Conservation (phyloP, 208 protist genomes). For the Leishmania major region DNA sequence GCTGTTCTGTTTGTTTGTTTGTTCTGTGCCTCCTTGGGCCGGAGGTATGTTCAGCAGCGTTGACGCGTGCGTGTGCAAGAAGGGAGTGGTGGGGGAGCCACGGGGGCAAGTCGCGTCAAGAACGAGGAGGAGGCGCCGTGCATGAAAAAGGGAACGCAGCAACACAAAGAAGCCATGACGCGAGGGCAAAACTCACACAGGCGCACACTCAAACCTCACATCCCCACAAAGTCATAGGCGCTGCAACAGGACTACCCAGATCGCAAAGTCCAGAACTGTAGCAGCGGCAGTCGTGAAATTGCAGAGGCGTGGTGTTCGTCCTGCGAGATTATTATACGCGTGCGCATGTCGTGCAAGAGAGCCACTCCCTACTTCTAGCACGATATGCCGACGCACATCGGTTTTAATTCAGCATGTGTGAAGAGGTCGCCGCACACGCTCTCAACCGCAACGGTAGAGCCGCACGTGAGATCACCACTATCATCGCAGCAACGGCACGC, state of each 20-base stretch:
- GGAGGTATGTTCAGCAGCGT: not conserved
- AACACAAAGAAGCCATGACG: no score
- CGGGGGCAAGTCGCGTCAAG: not conserved
- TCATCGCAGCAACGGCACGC: not conserved
- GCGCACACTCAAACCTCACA: not conserved
- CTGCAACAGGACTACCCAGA: not conserved
- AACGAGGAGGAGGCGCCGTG: not conserved
- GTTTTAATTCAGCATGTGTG: not conserved
- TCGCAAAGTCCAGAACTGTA: not conserved
- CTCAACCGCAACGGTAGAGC: not conserved
- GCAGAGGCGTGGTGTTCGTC: not conserved
- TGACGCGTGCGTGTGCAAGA: conserved; percentile 1
- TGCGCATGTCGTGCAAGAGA: not conserved
- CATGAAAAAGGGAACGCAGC: not conserved
- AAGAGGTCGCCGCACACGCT: not conserved
- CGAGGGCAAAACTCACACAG: not conserved
- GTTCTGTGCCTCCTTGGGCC: not conserved
- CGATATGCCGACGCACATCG: not conserved
- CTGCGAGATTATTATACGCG: not conserved
- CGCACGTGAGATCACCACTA: not conserved
- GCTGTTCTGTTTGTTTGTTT: no score
- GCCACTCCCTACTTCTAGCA: not conserved
- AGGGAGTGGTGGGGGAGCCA: not conserved
- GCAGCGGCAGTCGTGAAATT: not conserved
- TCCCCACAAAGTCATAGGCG: not conserved